Evolutionary conservation across 495 filamentous ascomycete species (phyloP).

Genomic region (Annulohypoxylon nitens): DNA sequence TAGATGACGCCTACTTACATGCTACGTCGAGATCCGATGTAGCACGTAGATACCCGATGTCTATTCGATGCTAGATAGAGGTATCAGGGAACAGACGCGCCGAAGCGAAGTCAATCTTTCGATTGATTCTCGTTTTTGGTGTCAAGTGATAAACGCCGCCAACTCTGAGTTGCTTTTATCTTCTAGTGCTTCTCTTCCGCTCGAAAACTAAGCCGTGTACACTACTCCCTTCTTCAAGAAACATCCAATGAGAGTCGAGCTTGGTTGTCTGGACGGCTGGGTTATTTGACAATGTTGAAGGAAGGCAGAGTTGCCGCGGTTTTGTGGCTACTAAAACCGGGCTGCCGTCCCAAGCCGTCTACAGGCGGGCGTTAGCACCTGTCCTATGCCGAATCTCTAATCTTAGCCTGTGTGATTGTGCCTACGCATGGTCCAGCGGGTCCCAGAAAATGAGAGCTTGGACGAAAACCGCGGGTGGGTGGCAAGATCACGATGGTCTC

Average conservation of each 20-base stretch:
- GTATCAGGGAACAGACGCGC: slow-evolving; percentile 18
- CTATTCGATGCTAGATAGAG: slow-evolving; percentile 7
- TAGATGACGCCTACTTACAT: slow-evolving; percentile 18
- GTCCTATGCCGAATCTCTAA: slow-evolving; percentile 28
- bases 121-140: neutral
- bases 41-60: slow-evolving; percentile 32
- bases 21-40: slow-evolving; percentile 23
- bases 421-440: slow-evolving; percentile 21
- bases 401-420: slow-evolving; percentile 24
- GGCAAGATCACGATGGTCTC: slow-evolving; percentile 23
- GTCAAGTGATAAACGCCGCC: slow-evolving; percentile 22
- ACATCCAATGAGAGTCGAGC: slow-evolving; percentile 18
- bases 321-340: slow-evolving; percentile 15
- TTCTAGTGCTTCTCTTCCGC: slow-evolving; percentile 15
- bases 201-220: slow-evolving; percentile 22
- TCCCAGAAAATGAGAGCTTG: slow-evolving; percentile 31
- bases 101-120: slow-evolving; percentile 7
- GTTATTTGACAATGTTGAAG: slow-evolving; percentile 14
- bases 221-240: slow-evolving; percentile 3
- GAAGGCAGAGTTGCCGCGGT: slow-evolving; percentile 10
- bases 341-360: slow-evolving; percentile 24
- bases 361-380: slow-evolving; percentile 16
- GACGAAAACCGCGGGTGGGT: slow-evolving; percentile 32
- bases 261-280: slow-evolving; percentile 6
- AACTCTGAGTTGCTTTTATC: slow-evolving; percentile 24